Base-by-base conservation (phyloP, 2,329 filamentous ascomycete species). In the Teratosphaeria nubilosa region DNA sequence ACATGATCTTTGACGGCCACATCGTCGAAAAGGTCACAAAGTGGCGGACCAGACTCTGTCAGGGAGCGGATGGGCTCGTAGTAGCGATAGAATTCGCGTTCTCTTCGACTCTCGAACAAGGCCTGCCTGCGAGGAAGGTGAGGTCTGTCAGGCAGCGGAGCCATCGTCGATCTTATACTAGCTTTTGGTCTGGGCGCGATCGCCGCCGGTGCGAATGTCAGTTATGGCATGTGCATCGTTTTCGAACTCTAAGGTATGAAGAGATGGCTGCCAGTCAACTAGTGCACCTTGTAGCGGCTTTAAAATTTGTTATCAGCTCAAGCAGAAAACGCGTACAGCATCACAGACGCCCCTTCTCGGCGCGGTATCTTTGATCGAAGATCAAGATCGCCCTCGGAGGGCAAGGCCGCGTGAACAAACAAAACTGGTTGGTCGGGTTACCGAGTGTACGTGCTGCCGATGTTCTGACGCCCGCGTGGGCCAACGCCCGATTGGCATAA, bases 31-130 rank as follows among this genome's bases (percentile, higher is more conserved):
- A 70, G 56, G 51, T 70, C 62, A 59, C 64, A 68, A 25, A 62
- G 58, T 11, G 61, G 59, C 10, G 69, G 67, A 16, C 63, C 68
- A 48, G 57, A 50, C 54, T 63, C 63, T 27, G 68, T 66, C 24
- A 70, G 58, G 4, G 63, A 58, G 45, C 63, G 60, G 7, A 68
- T 67, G 25, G 65, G 65, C 55, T 67, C 65, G 51, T 66, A 68
- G 57, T 69, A 70, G 56, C 65, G 59, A 60, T 70, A 70, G 55
- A 71, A 70, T 58, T 70, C 68, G 51, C 68, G 64, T 56, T 69
- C 68, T 2, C 67, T 65, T 9, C 61, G 60, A 56, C 65, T 63
- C 54, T 69, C 68, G 58, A 61, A 66, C 22, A 60, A 52, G 27
- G 52, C 34, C 24, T 22, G 13, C 37, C 52, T 59, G 14, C 60